Percentiles rank a stretch among this genome's conserved stretches.
phyloP scores from a whole-genome alignment of 2,329 filamentous ascomycete genomes.

The Zasmidium citrigriseum region DNA sequence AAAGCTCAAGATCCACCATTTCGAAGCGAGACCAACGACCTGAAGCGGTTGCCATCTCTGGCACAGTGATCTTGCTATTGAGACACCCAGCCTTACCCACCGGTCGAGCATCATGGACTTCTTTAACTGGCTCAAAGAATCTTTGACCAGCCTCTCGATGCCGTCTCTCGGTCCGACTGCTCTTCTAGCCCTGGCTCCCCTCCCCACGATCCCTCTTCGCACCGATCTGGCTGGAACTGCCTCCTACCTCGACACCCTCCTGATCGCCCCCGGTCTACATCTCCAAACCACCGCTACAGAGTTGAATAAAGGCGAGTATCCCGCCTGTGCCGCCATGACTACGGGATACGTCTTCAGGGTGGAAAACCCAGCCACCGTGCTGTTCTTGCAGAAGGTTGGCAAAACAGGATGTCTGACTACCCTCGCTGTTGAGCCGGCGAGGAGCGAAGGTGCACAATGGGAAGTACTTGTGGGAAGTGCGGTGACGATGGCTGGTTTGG shows the following conservation, averaged over 20 bases:
- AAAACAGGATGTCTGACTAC: conserved; percentile 32
- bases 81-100: too few species aligned
- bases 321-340: conserved; percentile 45
- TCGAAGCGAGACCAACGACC: too few species aligned
- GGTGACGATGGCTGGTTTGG: not conserved
- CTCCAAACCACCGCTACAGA: conserved; percentile 60
- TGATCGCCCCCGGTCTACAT: conserved; percentile 63
- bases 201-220: conserved; percentile 57
- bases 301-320: conserved; percentile 44
- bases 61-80: too few species aligned
- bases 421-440: conserved; percentile 16
- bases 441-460: not conserved
- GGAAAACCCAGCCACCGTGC: conserved; percentile 56
- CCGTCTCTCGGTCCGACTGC: conserved; percentile 47
- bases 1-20: too few species aligned
- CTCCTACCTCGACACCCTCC: conserved; percentile 57
- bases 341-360: conserved; percentile 47
- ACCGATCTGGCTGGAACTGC: conserved; percentile 60
- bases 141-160: not conserved
- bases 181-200: conserved; percentile 60
- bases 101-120: too few species aligned
- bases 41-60: too few species aligned
- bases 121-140: too few species aligned
- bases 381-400: conserved; percentile 46
- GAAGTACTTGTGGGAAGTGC: not conserved